Evolutionary conservation across 1,284 basidiomycete species (phyloP), one percentile per base, ranked within the genome.

Genomic region (Filobasidium uniguttulatum): DNA sequence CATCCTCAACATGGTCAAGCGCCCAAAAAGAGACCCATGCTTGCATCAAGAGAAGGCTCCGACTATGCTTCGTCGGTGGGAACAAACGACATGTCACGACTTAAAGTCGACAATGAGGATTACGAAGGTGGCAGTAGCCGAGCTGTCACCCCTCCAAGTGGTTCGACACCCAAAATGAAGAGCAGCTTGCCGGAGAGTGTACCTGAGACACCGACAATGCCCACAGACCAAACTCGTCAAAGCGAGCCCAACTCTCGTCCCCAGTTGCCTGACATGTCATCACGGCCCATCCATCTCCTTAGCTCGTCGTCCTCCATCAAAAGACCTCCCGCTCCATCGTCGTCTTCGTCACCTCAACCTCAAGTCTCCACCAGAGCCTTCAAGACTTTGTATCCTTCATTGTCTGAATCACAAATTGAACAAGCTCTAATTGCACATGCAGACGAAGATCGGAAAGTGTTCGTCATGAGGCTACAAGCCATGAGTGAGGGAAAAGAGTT

Each of bases 1-100:
- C n/a, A n/a, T n/a, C n/a, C n/a, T n/a, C n/a, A n/a, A n/a, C n/a
- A 43, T 26, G 40, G 40, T 26, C 40, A 43, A 43, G 40, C 40
- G 14, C 15, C 22, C 7, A 43, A n/a, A 20, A 43, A 43, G n/a
- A 23, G 40, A 26, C 25, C 40, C 23, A 43, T 43, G 23, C 8
- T 26, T 9, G n/a, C n/a, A n/a, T 43, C 40, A 28, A 23, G 40
- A 7, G 40, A 43, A 43, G 40, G 40, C 10, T 43, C 40, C 12
- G 23, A 23, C 17, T 43, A 17, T 14, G 40, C 22, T 10, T 43
- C 20, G 25, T 23, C 40, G 8, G 26, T 26, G 9, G 31, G 31
- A 33, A n/a, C 10, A 33, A 33, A 10, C 31, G 36, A 38, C 5
- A 17, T 38, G 36, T 17, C 36, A 10, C 36, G 19, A 19, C 36